Base-by-base conservation (phyloP, 352 stramenopile genomes). In the Phytophthora macrochlamydospora region DNA sequence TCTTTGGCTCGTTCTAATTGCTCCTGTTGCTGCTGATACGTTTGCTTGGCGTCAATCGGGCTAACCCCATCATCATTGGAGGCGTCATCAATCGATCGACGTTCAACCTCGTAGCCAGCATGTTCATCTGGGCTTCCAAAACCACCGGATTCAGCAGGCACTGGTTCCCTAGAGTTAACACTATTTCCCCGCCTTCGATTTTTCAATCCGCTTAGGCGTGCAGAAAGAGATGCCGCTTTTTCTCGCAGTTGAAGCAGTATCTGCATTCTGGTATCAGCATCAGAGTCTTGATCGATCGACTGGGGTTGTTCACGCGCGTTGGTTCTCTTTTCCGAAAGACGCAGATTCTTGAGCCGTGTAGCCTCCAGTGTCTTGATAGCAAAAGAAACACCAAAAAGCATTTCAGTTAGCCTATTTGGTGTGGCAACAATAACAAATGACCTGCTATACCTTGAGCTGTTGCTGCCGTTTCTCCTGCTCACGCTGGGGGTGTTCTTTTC, bases 401-500 rank as follows among this genome's bases (percentile, higher is more conserved):
- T 9, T 5, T 40, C 35, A 40, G 35, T 40, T 40, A 40, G 35
- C 35, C 9, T 40, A 40, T n/a, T n/a, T n/a, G n/a, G n/a, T n/a
- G n/a, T n/a, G n/a, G n/a, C n/a, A n/a, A n/a, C n/a, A n/a, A n/a
- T n/a, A n/a, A n/a, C n/a, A n/a, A n/a, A n/a, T n/a, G n/a, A n/a
- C n/a, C n/a, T n/a, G n/a, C n/a, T n/a, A n/a, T n/a, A 88, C 83
- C 78, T 90, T 65, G 7, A 88, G 68, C 55, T 90, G 69, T 24
- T 85, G 66, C 6, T 77, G 55, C 13, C 69, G 67, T 32, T 77
- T 73, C 45, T 76, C 75, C 38, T 77, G 72, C 42, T 79, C 74
- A 45, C 67, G 65, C 38, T 80, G 72, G 7, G 63, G 56, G 32
- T 75, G 62, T 32, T 89, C 58, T 77, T 75, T 42, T 58, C 57